These are phyloP conservation scores for Aquanectria penicillioides DNA, from an alignment of 2,329 filamentous ascomycete species.

Conservation along the genomic window DNA sequence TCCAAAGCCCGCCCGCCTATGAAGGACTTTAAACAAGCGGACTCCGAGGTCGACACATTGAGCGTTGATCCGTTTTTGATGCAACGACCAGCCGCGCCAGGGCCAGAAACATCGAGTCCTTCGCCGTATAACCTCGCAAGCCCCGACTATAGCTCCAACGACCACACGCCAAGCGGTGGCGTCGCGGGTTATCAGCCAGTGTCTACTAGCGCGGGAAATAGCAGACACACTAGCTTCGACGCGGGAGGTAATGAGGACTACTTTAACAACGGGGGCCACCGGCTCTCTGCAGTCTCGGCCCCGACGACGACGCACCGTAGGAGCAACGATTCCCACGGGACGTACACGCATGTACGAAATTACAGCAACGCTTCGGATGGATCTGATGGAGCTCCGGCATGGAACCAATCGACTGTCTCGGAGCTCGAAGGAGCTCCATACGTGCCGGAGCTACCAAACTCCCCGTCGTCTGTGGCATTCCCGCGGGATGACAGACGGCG, in stretches of 20 bases:
- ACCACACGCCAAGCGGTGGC: constrained; percentile 38
- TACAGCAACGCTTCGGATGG: constrained; percentile 57
- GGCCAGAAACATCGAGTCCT: constrained; percentile 29
- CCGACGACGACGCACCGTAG: constrained; percentile 39
- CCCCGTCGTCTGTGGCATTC: constrained; percentile 33
- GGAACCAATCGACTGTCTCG: constrained; percentile 19
- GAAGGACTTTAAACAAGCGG: constrained; percentile 50
- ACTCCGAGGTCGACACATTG: constrained; percentile 56
- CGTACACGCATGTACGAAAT: constrained; percentile 51
- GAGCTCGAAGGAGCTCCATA: constrained; percentile 52
- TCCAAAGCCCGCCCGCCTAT: constrained; percentile 47
- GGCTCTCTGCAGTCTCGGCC: constrained; percentile 32
- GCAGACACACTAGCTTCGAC: constrained; percentile 44
- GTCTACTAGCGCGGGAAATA: constrained; percentile 35
- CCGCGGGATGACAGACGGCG: constrained; percentile 40
- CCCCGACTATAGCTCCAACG: constrained; percentile 42
- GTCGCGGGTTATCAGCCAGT: constrained; percentile 38
- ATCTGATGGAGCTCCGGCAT: constrained; percentile 46
- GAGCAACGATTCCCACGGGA: constrained; percentile 52
- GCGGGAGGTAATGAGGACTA: constrained; percentile 41
- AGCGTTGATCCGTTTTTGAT: constrained; percentile 55
- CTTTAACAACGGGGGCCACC: constrained; percentile 39
- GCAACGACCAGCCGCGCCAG: constrained; percentile 41
- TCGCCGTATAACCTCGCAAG: constrained; percentile 35
- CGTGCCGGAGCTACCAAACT: constrained; percentile 50